phyloP scores from a whole-genome alignment of 805 yeast species.

The Saccharomyces jurei region DNA sequence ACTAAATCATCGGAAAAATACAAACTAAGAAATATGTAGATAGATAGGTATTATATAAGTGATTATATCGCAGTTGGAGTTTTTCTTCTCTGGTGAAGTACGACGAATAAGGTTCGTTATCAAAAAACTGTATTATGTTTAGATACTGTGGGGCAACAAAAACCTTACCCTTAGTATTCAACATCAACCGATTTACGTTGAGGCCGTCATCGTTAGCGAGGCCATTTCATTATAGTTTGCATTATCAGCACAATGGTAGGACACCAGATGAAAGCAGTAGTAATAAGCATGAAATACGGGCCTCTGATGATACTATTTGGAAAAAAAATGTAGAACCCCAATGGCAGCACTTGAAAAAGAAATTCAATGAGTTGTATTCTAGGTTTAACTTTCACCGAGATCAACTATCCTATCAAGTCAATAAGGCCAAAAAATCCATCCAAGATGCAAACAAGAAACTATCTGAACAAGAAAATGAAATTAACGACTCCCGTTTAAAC shows the following conservation, averaged over 20 bases:
- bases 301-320: not conserved
- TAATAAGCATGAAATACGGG: not conserved
- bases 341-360: conserved; percentile 9
- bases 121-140: not conserved
- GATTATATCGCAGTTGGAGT: not conserved
- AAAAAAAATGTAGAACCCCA: conserved; percentile 7
- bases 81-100: not conserved
- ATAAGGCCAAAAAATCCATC: conserved; percentile 31
- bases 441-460: conserved; percentile 32
- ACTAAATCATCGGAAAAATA: not conserved
- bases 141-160: not conserved
- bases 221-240: not conserved
- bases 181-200: not conserved
- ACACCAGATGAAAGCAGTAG: not conserved
- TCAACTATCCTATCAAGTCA: conserved; percentile 14
- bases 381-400: conserved; percentile 8
- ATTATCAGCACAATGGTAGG: not conserved
- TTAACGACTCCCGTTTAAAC: conserved; percentile 25
- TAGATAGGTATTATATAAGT: not conserved
- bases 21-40: not conserved
- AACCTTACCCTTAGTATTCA: not conserved
- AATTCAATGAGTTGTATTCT: conserved; percentile 5
- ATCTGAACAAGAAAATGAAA: conserved; percentile 32
- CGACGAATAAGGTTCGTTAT: not conserved
- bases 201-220: not conserved